These are phyloP conservation scores for Tetrahymena thermophila DNA, from an alignment of 73 alveolate genomes.

Conservation along the genomic window DNA sequence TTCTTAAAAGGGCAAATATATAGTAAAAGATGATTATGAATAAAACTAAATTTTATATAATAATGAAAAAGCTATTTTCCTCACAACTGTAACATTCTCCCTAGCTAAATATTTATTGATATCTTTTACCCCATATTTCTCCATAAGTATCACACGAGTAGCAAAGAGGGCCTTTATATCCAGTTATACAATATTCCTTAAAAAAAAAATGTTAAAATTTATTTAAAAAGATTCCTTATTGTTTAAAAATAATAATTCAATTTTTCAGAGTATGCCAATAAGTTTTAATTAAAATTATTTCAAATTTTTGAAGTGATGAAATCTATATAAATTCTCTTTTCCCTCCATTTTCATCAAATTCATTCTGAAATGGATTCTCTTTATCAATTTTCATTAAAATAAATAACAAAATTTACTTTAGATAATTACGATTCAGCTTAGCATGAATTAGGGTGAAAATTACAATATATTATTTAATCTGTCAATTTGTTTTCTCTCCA, in stretches of 20 bases:
- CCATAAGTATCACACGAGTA: background rate
- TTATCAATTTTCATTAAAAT: too few relatives aligned
- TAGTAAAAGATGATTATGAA: too few relatives aligned
- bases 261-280: too few relatives aligned
- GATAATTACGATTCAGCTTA: background rate
- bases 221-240: too few relatives aligned
- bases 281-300: too few relatives aligned
- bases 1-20: background rate
- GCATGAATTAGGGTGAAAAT: background rate
- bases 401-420: background rate
- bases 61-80: background rate
- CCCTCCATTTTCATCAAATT: too few relatives aligned
- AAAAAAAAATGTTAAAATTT: too few relatives aligned
- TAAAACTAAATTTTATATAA: too few relatives aligned
- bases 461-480: background rate
- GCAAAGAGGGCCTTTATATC: background rate
- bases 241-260: too few relatives aligned
- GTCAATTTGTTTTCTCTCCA: background rate
- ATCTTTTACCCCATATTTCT: background rate
- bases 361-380: too few relatives aligned
- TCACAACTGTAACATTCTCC: background rate
- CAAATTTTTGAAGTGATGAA: too few relatives aligned
- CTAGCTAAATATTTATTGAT: background rate
- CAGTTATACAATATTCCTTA: background rate
- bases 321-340: too few relatives aligned